Evolutionary conservation across 257 asterid genomes (phyloP), one percentile per base, ranked within the genome.

Genomic region (Solanum phureja): DNA sequence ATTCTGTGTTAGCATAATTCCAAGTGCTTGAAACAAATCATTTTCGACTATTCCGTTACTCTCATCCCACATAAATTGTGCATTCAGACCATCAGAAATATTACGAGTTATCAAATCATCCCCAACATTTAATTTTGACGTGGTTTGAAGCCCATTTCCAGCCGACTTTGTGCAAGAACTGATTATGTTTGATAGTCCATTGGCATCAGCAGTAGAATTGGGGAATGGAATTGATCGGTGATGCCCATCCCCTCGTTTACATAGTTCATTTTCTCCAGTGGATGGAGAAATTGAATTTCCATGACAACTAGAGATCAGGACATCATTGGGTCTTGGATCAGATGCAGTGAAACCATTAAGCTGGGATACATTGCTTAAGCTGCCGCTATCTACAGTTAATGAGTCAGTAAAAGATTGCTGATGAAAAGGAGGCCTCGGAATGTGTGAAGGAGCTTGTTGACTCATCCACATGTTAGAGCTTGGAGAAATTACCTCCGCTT

Each of bases 401-500:
- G 84, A 77, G 58, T 77, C 84, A 2, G 21, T 42, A 42, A 58
- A 44, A 81, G 42, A 46, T 16, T 46, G 90, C 88, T 84, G 73
- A 82, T 85, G 87, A 83, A 49, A 89, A 38, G 90, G 21, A 58
- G 96, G 83, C 29, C 88, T 62, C 13, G 89, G 90, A 73, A 38
- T 83, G 56, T 86, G 66, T 21, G 72, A 58, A 76, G 93, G 88
- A 89, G 90, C 62, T 64, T 87, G 90, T 82, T 90, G 94, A 85
- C 93, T 91, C 89, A 24, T 89, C 98, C 95, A 93, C 21, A 87
- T 84, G 82, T 91, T 93, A 2, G 95, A 92, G 91, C 91, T 93
- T 21, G 94, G 92, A 42, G 95, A 90, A 85, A 91, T 92, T 77
- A 94, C 95, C 87, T 93, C 95, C 76, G 98, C 96, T 91, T 93